Base-by-base conservation (phyloP, 2,329 filamentous ascomycete species). In the Aspergillus sp. region DNA sequence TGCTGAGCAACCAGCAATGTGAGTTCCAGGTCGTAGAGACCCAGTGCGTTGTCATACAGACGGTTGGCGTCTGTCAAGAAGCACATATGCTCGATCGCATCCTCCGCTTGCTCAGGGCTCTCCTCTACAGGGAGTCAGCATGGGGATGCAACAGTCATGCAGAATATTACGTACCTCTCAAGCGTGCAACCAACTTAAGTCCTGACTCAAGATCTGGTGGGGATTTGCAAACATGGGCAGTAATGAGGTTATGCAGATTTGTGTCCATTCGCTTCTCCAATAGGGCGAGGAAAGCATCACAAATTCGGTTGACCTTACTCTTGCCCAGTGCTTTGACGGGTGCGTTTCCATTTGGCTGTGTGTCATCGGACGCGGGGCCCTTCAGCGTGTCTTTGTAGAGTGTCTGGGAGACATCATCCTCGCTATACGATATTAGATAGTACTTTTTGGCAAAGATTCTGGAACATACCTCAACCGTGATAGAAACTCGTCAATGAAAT, bases 31-130 rank as follows among this genome's bases (percentile, higher is more conserved):
- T 97, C 86, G 68, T 99, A 99, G 2, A 97, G 78, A 1, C 92
- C 92, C 2, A 99, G 79, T 0, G 94, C 89, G 54, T 92, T 86
- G 56, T 96, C 90, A 64, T 96, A 99, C 0, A 99, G 82, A 36
- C 86, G 85, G 69, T 96, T 95, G 43, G 95, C 88, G 70, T 99
- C 94, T 0, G 92, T 90, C 40, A 99, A 81, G 78, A 99, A 99
- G 78, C 91, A 97, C 54, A 99, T 96, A 65, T 99, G 94, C 67
- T 96, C 91, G 19, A 96, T 87, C 0, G 93, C 93, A 69, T 87
- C 87, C 60, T 97, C 93, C 0, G 90, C 90, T 59, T 92, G 79
- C 48, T 85, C 81, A 40, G 84, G 77, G 46, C 88, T 83, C 59
- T 87, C 81, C 50, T 82, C 79, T 74, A 45, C 38, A 36, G 19